Base-by-base conservation (phyloP, 495 filamentous ascomycete species). In the Aspergillus ellipticus region DNA sequence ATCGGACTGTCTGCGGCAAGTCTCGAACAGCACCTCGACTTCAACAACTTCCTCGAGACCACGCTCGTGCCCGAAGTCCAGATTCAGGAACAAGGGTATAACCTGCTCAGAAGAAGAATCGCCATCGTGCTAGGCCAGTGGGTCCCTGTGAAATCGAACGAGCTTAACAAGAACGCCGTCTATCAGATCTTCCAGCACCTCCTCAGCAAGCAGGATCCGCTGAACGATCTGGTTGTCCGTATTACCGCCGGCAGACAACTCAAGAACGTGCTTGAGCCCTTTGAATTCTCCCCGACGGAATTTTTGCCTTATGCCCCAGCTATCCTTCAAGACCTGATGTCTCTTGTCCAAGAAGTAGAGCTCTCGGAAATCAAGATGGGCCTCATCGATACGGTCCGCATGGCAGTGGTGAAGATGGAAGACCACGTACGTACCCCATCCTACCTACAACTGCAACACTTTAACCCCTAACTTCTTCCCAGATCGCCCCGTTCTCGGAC, bases 151-250 rank as follows among this genome's bases (percentile, higher is more conserved):
- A 87, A 87, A 58, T 71, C 89, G 0, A 75, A 83, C 1, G 75
- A 84, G 26, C 62, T 82, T 17, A 88, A 85, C 50, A 75, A 83
- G 47, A 75, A 85, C 17, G 74, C 89, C n/a, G 81, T 97, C 16
- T 96, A 95, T 60, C 84, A 90, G 60, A 90, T 97, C 33, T 96
- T 91, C 72, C 85, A 89, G 58, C 87, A 96, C 69, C 74, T 98
- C n/a, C 78, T 97, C 13, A 85, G 90, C 63, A 80, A 81, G 20
- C 75, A 82, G 11, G 91, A 96, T 65, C 73, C 81, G 1, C 75
- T 85, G 58, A 98, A 98, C 64, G 94, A 98, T 64, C 79, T 90
- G 42, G 90, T 97, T 6, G 94, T 98, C 29, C 87, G 92, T 11
- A 85, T 97, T 37, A 96, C 93, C 0, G 89, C 94, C 5, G 94